Evolutionary conservation across 169 alveolate genomes (phyloP), one percentile per base, ranked within the genome.

Genomic region (Neospora caninum): DNA sequence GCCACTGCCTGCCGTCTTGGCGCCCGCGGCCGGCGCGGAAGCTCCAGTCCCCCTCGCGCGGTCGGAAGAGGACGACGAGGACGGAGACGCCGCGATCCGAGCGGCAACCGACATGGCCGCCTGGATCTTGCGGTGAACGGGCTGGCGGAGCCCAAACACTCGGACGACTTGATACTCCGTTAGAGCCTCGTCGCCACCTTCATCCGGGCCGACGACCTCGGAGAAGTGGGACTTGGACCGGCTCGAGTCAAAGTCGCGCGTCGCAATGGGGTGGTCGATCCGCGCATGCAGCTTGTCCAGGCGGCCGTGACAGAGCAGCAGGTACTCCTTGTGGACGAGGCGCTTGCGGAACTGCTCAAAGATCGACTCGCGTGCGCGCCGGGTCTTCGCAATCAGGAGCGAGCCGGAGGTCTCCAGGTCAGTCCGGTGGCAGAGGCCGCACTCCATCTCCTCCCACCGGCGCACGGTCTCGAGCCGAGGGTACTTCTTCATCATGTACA

Each of bases 321-420:
- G 84, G 45, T 96, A 96, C 92, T 96, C 97, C 92, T 96, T 96
- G 80, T 96, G 96, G 38, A 96, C 97, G 42, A 88, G 91, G 58
- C 97, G 95, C 88, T 94, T 94, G 34, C 97, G 42, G 93, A 96
- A 96, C 82, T 96, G 97, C 73, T 96, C 97, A 41, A 95, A 96
- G 27, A 96, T 93, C 54, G 91, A 92, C 36, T 96, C 97, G 43
- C 97, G 88, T 0, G 97, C 97, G 31, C 96, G 84, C 13, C 95
- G 94, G 29, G 96, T 96, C 93, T 95, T 95, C 4, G 97, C 97
- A 70, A 96, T 94, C 42, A 96, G 95, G 34, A 96, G 93, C 36
- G 97, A 94, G 87, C 97, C 97, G 34, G 97, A 95, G 0, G 97
- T 96, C 88, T 96, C 97, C 54, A 96, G 80, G 94, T 96, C 97